Conservation (phyloP, 176 grass and related monocot species). For the Triticum timopheevii region DNA sequence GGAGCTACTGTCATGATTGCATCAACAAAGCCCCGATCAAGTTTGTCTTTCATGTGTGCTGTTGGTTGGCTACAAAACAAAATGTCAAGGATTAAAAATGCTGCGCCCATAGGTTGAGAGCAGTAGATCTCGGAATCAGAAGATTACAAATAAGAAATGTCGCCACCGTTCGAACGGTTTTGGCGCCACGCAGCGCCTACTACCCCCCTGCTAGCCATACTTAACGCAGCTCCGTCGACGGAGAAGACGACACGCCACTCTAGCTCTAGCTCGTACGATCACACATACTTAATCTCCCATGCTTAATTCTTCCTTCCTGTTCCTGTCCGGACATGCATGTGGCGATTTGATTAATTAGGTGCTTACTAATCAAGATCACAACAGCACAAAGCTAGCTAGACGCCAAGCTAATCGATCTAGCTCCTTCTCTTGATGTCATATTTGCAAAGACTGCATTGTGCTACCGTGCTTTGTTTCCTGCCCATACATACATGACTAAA, state of each 20-base stretch:
- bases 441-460: slow-evolving; percentile 16
- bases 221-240: neutral
- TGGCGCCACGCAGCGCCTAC: slow-evolving; percentile 17
- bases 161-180: slow-evolving; percentile 17
- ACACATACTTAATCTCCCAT: neutral
- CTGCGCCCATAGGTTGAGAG: neutral
- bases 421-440: neutral
- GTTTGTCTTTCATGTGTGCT: slow-evolving; percentile 17
- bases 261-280: neutral
- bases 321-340: slow-evolving; percentile 15
- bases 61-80: slow-evolving; percentile 20
- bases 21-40: neutral
- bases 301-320: slow-evolving; percentile 4
- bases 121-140: slow-evolving; percentile 18
- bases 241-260: slow-evolving; percentile 20
- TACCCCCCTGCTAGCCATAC: neutral
- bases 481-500: neutral
- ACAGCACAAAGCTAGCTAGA: slow-evolving; percentile 10
- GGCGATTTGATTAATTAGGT: neutral
- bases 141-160: slow-evolving; percentile 6
- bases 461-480: neutral
- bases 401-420: neutral
- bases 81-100: neutral
- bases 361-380: neutral
- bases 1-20: slow-evolving; percentile 1